These are phyloP conservation scores for Stemphylium lycopersici DNA, from an alignment of 2,329 filamentous ascomycete genomes.

Conservation along the genomic window DNA sequence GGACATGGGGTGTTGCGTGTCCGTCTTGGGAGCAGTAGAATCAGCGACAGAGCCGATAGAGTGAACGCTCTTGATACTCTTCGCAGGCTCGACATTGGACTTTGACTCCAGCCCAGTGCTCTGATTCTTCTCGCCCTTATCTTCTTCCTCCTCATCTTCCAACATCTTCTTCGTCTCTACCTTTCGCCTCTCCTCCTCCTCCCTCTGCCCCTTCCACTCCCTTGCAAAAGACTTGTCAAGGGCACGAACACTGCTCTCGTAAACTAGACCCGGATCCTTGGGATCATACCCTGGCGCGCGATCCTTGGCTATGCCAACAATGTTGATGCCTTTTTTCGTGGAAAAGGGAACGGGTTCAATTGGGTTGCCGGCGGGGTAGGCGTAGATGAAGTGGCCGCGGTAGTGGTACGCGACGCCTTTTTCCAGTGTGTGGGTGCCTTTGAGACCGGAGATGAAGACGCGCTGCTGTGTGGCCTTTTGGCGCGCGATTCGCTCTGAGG, in stretches of 20 bases:
- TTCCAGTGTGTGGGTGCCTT: conserved; percentile 28
- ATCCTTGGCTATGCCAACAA: conserved; percentile 15
- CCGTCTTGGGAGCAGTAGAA: not conserved
- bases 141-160: not conserved
- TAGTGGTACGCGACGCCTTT: conserved; percentile 37
- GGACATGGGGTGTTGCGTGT: not conserved
- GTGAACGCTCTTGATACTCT: not conserved
- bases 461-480: conserved; percentile 16
- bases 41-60: not conserved
- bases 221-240: conserved; percentile 12
- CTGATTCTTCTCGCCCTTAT: too few relatives aligned
- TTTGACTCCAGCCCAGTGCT: not conserved
- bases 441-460: conserved; percentile 36
- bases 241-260: conserved; percentile 21
- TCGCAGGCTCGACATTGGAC: not conserved
- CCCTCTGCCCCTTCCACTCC: conserved; percentile 9
- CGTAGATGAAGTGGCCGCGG: conserved; percentile 41
- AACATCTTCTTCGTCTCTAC: not conserved
- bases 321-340: conserved; percentile 24
- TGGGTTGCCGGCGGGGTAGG: conserved; percentile 16
- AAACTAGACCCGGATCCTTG: not conserved
- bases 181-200: conserved; percentile 7
- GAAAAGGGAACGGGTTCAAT: conserved; percentile 30
- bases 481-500: not conserved
- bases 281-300: conserved; percentile 20